Conservation (phyloP, 257 asterid genomes). For the Euphrasia confusa region DNA sequence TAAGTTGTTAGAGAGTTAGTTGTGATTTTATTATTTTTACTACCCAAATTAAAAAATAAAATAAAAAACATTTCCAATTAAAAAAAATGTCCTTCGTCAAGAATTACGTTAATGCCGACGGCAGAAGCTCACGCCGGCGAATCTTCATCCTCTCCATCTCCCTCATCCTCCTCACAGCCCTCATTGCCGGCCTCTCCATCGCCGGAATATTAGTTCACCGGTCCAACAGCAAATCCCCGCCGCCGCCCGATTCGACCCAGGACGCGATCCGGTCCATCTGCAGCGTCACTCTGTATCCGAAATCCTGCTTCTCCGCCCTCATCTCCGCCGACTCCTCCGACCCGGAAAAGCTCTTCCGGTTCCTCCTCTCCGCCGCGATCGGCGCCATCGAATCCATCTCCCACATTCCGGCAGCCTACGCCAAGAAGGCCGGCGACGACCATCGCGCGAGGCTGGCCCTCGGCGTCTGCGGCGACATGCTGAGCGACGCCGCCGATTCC, state of each 20-base stretch:
- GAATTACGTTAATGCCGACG: constrained; percentile 81
- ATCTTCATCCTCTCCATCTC: constrained; percentile 46
- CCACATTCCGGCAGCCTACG: constrained; percentile 31
- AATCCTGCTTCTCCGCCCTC: constrained; percentile 46
- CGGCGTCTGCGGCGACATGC: constrained; percentile 39
- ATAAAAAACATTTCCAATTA: background rate
- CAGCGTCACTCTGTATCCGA: constrained; percentile 45
- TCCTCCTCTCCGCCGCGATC: constrained; percentile 41
- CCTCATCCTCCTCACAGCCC: constrained; percentile 26
- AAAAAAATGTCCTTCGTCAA: constrained; percentile 59
- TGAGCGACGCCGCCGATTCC: constrained; percentile 55
- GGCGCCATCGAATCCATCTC: constrained; percentile 39
- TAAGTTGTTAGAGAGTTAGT: too few species aligned
- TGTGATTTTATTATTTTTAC: too few species aligned
- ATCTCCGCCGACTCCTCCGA: constrained; percentile 38
- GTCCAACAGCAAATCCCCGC: constrained; percentile 14
- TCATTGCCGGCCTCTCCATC: constrained; percentile 44
- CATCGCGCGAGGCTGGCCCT: constrained; percentile 52
- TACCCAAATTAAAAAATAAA: background rate
- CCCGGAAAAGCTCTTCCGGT: constrained; percentile 51
- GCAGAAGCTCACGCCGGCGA: constrained; percentile 58
- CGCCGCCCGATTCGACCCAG: background rate
- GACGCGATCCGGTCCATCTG: constrained; percentile 59
- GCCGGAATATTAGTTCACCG: constrained; percentile 50
- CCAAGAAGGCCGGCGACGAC: constrained; percentile 26